Conservation (phyloP, 2,329 filamentous ascomycete genomes). For the Ophiostoma ips region DNA sequence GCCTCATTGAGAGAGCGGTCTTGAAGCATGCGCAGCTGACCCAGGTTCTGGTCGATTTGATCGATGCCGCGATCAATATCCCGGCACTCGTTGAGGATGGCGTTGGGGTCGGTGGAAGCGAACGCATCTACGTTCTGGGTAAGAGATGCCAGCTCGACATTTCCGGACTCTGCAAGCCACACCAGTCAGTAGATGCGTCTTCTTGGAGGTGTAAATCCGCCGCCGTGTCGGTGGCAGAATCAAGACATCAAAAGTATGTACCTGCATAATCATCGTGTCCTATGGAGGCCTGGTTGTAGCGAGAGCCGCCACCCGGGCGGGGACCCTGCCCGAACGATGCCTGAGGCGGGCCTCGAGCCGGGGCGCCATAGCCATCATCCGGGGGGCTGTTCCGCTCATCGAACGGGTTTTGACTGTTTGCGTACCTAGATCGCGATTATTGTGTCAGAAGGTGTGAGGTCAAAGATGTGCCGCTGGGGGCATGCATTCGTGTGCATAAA, state of each 20-base stretch:
- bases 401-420: slow-evolving; percentile 41
- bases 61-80: slow-evolving; percentile 68
- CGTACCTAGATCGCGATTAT: slow-evolving; percentile 40
- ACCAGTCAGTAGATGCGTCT: neutral
- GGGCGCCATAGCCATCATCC: slow-evolving; percentile 23
- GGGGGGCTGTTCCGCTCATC: slow-evolving; percentile 34
- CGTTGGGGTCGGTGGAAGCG: slow-evolving; percentile 47
- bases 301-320: slow-evolving; percentile 17
- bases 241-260: no score
- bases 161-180: slow-evolving; percentile 22
- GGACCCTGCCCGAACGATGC: slow-evolving; percentile 19
- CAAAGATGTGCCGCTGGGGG: no score
- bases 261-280: slow-evolving; percentile 25
- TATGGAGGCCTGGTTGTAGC: slow-evolving; percentile 19
- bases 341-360: slow-evolving; percentile 17
- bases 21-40: slow-evolving; percentile 58
- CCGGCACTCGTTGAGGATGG: slow-evolving; percentile 71
- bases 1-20: slow-evolving; percentile 59
- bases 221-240: neutral
- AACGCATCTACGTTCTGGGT: slow-evolving; percentile 35
- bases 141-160: slow-evolving; percentile 60
- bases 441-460: neutral
- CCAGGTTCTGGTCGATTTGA: slow-evolving; percentile 57
- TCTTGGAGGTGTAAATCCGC: no score
- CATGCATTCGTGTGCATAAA: no score